Evolutionary conservation across 1,284 basidiomycete species (phyloP).

Genomic region (Leccinum solheimii): DNA sequence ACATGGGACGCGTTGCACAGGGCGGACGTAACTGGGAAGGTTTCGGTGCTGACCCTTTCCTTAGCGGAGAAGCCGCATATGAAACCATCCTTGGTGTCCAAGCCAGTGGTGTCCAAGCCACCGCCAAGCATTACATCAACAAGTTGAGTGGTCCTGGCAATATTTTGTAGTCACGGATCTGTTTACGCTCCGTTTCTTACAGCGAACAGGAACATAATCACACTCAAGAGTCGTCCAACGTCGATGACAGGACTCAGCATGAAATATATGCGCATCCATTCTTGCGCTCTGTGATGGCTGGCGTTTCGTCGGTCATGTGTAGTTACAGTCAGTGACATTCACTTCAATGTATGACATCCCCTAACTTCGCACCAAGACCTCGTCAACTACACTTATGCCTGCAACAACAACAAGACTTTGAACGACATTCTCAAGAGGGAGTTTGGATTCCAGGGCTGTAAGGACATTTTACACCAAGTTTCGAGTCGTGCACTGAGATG

Average conservation of each 20-base stretch:
- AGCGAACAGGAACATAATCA: slow-evolving; percentile 45
- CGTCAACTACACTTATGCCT: slow-evolving; percentile 53
- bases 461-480: slow-evolving; percentile 6
- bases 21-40: slow-evolving; percentile 76
- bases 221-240: slow-evolving; percentile 44
- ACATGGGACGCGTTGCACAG: slow-evolving; percentile 45
- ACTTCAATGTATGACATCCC: background rate
- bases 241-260: slow-evolving; percentile 66
- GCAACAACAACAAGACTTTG: slow-evolving; percentile 53
- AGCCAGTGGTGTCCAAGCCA: slow-evolving; percentile 60
- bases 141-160: slow-evolving; percentile 39
- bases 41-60: slow-evolving; percentile 66
- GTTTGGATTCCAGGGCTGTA: slow-evolving; percentile 57
- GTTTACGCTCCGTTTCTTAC: slow-evolving; percentile 31
- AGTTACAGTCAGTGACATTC: slow-evolving; percentile 53
- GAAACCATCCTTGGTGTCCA: slow-evolving; percentile 65
- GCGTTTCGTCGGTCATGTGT: slow-evolving; percentile 73
- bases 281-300: slow-evolving; percentile 48
- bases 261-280: slow-evolving; percentile 65
- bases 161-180: background rate
- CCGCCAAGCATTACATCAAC: slow-evolving; percentile 67
- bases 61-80: slow-evolving; percentile 63
- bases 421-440: slow-evolving; percentile 62
- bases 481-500: slow-evolving; percentile 1
- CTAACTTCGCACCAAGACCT: slow-evolving; percentile 24